Evolutionary conservation across 2,329 filamentous ascomycete genomes (phyloP), one percentile per base, ranked within the genome.

Genomic region (Zarea fungicola): DNA sequence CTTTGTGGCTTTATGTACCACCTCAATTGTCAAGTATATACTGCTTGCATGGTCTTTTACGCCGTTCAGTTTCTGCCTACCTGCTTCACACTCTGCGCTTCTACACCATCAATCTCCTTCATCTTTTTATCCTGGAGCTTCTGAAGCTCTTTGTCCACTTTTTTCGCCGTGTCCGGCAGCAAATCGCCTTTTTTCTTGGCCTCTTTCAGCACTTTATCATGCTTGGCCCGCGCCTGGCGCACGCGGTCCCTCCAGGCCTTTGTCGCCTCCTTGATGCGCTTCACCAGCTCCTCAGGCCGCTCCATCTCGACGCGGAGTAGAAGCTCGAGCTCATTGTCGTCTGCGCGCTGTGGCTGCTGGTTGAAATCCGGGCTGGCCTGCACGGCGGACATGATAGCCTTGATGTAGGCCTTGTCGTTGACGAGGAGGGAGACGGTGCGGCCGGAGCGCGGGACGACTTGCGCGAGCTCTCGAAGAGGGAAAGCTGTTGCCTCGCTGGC

Each of bases 311-410:
- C 64, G 58, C 71, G 71, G 52, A 82, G 68, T 23, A 76, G 58
- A 50, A 82, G 72, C 68, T 81, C 78, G 19, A 81, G 72, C 63
- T 78, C 76, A 63, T 81, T 81, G 61, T 81, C 78, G 39, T 74
- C 68, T 60, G 71, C 71, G 18, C 68, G 68, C 71, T 81, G 79
- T 40, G 78, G 77, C 70, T 80, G 77, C 71, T 81, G 77, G 69
- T 81, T 81, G 65, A 77, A 80, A 56, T 76, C 70, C n/a, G 62
- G 58, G 58, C 69, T 73, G 25, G 63, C 58, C 65, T 80, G 76
- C 43, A 81, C 68, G 26, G 77, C 77, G 58, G 69, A 73, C 70
- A 78, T 73, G 65, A 81, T 73, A 56, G 75, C 69, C 67, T 77
- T 76, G 56, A 80, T 63, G 58, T 72, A 75, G 7, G 55, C 62